Percentiles rank a stretch among this genome's conserved stretches.
phyloP scores from a whole-genome alignment of 2,329 filamentous ascomycete genomes.

The Trichoderma sp. region DNA sequence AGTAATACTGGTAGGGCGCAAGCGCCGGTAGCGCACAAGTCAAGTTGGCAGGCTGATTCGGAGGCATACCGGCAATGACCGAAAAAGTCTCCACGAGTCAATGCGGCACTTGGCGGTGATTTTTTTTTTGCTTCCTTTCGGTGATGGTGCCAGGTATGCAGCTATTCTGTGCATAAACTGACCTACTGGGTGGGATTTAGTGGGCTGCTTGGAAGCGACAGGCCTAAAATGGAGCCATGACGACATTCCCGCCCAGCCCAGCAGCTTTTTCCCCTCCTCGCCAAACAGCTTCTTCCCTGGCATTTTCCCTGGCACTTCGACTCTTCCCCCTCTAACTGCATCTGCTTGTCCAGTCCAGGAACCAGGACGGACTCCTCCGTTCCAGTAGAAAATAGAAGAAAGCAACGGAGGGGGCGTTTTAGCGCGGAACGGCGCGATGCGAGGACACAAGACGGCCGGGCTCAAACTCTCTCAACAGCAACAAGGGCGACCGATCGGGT shows the following conservation, averaged over 20 bases:
- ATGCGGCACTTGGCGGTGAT: not conserved
- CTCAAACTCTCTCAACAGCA: not conserved
- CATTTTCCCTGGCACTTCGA: not conserved
- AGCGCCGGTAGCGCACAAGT: not conserved
- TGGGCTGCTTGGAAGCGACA: constrained; percentile 8
- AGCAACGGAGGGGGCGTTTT: not conserved
- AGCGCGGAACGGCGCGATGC: constrained; percentile 20
- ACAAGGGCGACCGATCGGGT: not conserved
- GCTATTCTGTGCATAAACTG: not conserved
- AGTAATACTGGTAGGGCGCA: not conserved
- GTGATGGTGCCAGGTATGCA: not conserved
- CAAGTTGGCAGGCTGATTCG: not conserved
- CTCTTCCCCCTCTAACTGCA: not conserved
- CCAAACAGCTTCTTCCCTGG: not conserved
- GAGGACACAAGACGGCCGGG: not conserved
- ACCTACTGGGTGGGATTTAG: not conserved
- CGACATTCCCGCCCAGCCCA: constrained; percentile 15
- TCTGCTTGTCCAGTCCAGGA: not conserved
- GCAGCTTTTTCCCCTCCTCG: not conserved
- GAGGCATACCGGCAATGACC: not conserved
- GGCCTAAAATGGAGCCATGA: not conserved
- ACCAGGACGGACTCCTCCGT: not conserved
- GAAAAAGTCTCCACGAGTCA: not conserved
- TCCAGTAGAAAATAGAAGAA: not conserved
- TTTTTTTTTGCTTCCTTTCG: not conserved